These are phyloP conservation scores for Dictyostelium gargantuum DNA, from an alignment of 208 protist species.

Conservation along the genomic window DNA sequence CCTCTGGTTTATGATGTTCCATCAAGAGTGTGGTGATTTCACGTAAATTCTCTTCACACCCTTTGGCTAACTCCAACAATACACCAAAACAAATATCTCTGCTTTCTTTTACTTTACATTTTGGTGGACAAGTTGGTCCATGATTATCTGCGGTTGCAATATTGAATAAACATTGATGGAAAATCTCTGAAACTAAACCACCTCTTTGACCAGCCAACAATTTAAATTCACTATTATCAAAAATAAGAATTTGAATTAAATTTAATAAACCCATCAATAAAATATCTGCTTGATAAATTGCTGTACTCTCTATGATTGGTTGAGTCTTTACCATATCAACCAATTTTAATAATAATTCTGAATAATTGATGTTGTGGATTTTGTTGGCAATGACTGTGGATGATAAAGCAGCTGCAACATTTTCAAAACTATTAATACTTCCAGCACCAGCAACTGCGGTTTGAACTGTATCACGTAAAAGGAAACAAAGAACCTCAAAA, in stretches of 20 bases:
- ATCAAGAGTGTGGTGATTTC: slow-evolving; percentile 50
- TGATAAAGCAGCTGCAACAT: too few relatives aligned
- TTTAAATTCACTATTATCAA: neutral
- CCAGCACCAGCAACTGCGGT: neutral
- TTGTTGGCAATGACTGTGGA: too few relatives aligned
- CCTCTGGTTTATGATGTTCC: slow-evolving; percentile 56
- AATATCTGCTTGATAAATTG: neutral
- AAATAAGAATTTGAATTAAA: slow-evolving; percentile 18
- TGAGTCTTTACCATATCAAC: slow-evolving; percentile 59
- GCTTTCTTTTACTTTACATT: slow-evolving; percentile 82
- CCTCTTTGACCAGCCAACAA: slow-evolving; percentile 4
- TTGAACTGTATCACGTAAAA: neutral
- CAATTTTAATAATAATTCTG: neutral
- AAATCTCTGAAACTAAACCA: slow-evolving; percentile 69
- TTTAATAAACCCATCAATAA: neutral
- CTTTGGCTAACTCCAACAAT: slow-evolving; percentile 72
- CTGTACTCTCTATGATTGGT: slow-evolving; percentile 66
- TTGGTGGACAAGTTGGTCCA: slow-evolving; percentile 77
- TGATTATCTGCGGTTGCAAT: slow-evolving; percentile 77
- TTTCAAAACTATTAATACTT: neutral
- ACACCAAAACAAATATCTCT: slow-evolving; percentile 78
- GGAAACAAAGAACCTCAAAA: neutral
- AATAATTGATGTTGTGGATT: too few relatives aligned
- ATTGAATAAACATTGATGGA: slow-evolving; percentile 81
- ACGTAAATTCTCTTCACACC: slow-evolving; percentile 29